Evolutionary conservation across 352 stramenopile species (phyloP), one percentile per base, ranked within the genome.

Genomic region (Pythium folliculosum): DNA sequence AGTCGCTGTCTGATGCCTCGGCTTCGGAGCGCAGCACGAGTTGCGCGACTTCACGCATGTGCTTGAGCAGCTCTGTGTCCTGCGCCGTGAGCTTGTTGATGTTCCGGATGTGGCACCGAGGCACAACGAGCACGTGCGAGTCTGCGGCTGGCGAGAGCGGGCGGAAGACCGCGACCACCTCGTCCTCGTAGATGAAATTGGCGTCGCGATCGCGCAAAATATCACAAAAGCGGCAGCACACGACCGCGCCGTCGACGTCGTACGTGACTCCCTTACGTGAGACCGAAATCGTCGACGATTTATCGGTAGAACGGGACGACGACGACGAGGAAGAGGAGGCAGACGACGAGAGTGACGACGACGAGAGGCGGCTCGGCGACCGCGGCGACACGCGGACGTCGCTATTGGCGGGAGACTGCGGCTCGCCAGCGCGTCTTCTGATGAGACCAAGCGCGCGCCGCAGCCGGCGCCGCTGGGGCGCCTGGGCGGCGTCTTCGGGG

Each of bases 221-320:
- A n/a, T 93, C 81, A 52, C 88, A 95, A 72, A 94, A 95, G 48
- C 87, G 87, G 50, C 88, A 95, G 62, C 76, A 84, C 14, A 91
- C 69, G 19, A 95, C 59, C n/a, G 63, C 64, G 22, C 84, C 84
- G 62, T 94, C 76, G 48, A 71, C 66, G 6, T 60, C 63, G 69
- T 95, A 95, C 59, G 73, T 86, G 22, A 95, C 88, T 25, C 88
- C 88, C 63, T 95, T 95, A 12, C 72, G 74, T n/a, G 79, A 75
- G 12, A 78, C 63, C 23, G 80, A 79, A 9, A 76, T 64, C n/a
- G 78, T 89, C 27, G 76, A 75, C 25, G 76, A 71, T 22, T 69
- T 75, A n/a, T 70, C 58, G 10, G 35, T 45, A 47, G 60, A 71
- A 5, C 63, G 72, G 12, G 70, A 73, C 12, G 66, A 71, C 14